A percentile compares a stretch with the other conserved stretches of the same genome.
Conservation (phyloP, 1,284 basidiomycete genomes). For the Rhodotorula glutinis region DNA sequence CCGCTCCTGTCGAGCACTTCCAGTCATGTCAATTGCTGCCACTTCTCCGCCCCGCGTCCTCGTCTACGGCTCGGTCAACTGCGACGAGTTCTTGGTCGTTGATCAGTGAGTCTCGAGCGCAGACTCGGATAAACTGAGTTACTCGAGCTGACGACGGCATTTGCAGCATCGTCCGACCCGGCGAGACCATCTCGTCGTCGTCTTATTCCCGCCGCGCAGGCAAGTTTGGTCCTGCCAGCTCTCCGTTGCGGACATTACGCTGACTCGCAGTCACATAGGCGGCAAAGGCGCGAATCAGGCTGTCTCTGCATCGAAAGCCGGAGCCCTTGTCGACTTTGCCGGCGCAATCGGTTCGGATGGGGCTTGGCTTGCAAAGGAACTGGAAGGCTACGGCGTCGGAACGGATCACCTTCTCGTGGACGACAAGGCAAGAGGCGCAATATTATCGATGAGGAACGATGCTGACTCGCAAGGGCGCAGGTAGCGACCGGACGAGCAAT, state of each 20-base stretch:
- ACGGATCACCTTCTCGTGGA: conserved; percentile 42
- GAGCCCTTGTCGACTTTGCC: conserved; percentile 48
- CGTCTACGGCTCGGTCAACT: conserved; percentile 50
- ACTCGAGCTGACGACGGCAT: background rate
- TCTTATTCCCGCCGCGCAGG: conserved; percentile 47
- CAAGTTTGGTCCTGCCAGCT: background rate
- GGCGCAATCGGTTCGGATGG: conserved; percentile 50
- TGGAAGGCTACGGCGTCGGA: conserved; percentile 48
- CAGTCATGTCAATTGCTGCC: background rate
- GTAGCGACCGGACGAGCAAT: conserved; percentile 51
- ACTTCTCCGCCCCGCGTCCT: conserved; percentile 24
- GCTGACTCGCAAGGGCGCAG: too few relatives aligned
- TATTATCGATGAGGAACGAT: too few relatives aligned
- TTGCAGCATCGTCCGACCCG: conserved; percentile 47
- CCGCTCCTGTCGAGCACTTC: background rate
- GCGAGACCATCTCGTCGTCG: conserved; percentile 53
- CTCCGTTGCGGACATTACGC: background rate
- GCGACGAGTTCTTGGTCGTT: conserved; percentile 29
- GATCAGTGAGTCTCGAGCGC: conserved; percentile 1
- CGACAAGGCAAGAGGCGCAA: conserved; percentile 28
- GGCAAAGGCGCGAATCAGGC: conserved; percentile 57
- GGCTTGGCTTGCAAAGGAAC: conserved; percentile 46
- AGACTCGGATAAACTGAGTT: too few relatives aligned
- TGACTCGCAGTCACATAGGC: conserved; percentile 38
- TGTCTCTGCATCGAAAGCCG: conserved; percentile 49